These are phyloP conservation scores for Musa acuminata DNA, from an alignment of 176 grass and related monocot species.

Conservation along the genomic window DNA sequence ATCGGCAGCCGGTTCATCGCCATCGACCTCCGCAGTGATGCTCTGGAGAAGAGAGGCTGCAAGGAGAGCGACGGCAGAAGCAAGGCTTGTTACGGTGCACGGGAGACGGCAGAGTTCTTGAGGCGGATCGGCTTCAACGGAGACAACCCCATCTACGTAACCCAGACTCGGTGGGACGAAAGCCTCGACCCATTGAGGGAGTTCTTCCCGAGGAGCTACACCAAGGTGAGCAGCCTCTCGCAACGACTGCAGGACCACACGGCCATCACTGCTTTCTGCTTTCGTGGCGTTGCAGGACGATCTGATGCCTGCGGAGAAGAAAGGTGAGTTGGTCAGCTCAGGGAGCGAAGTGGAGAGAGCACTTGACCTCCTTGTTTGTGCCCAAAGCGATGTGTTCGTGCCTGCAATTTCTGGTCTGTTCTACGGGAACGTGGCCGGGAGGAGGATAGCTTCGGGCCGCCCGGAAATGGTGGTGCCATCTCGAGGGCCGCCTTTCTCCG, in stretches of 20 bases:
- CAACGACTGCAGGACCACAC: not conserved
- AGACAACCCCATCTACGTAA: constrained; percentile 20
- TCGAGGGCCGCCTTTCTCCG: not conserved
- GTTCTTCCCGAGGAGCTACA: constrained; percentile 30
- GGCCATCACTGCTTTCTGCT: not conserved
- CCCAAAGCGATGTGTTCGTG: constrained; percentile 23
- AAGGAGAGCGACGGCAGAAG: not conserved
- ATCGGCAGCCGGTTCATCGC: constrained; percentile 9
- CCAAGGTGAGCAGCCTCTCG: constrained; percentile 19
- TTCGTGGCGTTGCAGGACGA: constrained; percentile 26
- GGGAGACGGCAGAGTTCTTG: constrained; percentile 13
- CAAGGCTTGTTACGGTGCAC: constrained; percentile 12
- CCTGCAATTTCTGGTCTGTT: constrained; percentile 23
- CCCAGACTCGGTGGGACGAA: constrained; percentile 28
- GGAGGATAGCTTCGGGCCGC: constrained; percentile 22
- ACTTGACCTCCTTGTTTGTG: constrained; percentile 30
- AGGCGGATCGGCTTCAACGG: constrained; percentile 10
- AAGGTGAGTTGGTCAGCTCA: constrained; percentile 9
- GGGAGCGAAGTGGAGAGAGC: constrained; percentile 21
- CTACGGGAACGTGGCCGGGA: constrained; percentile 28
- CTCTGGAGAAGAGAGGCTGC: not conserved
- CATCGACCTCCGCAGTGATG: constrained; percentile 12
- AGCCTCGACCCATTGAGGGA: constrained; percentile 22
- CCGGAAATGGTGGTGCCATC: constrained; percentile 19
- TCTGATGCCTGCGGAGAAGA: constrained; percentile 30